Base-by-base conservation (phyloP, 495 filamentous ascomycete species). In the Filosporella fistucella region DNA sequence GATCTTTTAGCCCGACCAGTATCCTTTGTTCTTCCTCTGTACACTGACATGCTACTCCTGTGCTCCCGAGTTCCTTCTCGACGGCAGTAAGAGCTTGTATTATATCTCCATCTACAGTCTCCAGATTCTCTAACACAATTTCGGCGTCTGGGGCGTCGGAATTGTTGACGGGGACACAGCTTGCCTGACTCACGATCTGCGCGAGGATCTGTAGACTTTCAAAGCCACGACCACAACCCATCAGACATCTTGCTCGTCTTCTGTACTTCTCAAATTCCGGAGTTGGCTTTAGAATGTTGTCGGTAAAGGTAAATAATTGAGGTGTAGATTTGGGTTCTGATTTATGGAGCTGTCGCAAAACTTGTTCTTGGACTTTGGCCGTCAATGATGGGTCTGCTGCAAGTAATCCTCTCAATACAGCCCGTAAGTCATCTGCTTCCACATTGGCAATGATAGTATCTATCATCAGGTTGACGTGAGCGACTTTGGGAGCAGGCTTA, bases 1-100 rank as follows among this genome's bases (percentile, higher is more conserved):
- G 47, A 62, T 29, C 4, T 30, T n/a, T 32, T 13, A 46, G 29
- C 30, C 37, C 23, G 17, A 12, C 21, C 21, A 36, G 24, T 3
- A 29, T 22, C 18, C 3, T 51, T 21, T 43, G 21, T 41, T 44
- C 39, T 29, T 28, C 20, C 17, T 21, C 25, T 36, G 38, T 34
- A 43, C 54, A 48, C 25, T 17, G 45, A 45, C 46, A 45, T 29
- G 37, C 18, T 50, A 37, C 58, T 10, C 24, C 51, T 12, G 22
- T 51, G 38, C 25, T 48, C 21, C 29, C 42, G 35, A 63, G 47
- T 28, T 67, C 62, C 53, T 73, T 73, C 16, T 70, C 63, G 12
- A 69, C 59, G 30, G 68, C 68, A 11, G 62, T 65, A 7, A 68
- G 51, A 10, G 64, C 58, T 54, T 71, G 68, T 14, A 73, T 63